Evolutionary conservation across 2,329 filamentous ascomycete species (phyloP), one percentile per base, ranked within the genome.

Genomic region (Stachybotrys chartarum): DNA sequence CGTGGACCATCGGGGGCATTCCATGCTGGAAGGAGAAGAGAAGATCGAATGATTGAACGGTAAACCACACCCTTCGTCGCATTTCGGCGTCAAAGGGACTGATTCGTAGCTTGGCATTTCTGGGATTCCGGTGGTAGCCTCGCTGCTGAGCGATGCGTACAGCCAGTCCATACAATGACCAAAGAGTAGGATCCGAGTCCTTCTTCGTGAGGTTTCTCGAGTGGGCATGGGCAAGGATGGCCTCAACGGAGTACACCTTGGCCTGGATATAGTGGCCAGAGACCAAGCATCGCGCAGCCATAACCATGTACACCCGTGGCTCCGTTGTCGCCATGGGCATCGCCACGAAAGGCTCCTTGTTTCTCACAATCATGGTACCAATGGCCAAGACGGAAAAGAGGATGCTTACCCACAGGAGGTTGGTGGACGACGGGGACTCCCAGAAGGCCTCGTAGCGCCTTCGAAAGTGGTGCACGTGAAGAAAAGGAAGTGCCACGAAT

Each of bases 1-100:
- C 70, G 52, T 75, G 70, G 51, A 80, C 70, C 54, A 76, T 75
- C n/a, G 75, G 68, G 1, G 79, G 78, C 63, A 81, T 73, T 8
- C 79, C 78, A n/a, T 79, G 73, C 63, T 81, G 77, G 57, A 77
- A 78, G 1, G 77, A 78, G 50, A 78, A 74, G 3, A 80, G 59
- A 5, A 76, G 64, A 59, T 82, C 79, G 17, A 75, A 75, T 1
- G 76, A 68, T 58, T 78, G 74, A 16, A 75, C 70, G 59, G 75
- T 70, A 53, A 78, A 72, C 76, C 79, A 81, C 2, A 69, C 68
- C 17, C 78, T 70, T 5, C 78, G 72, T 17, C 78, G 73, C 70
- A 81, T 78, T 64, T 81, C 78, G 18, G 70, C 75, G 52, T 79
- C 75, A 54, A 80, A 81, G 0, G 76, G 72, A 2, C 72, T 74